Conservation (phyloP, 2,329 filamentous ascomycete species). For the Cladorrhinum sp. region DNA sequence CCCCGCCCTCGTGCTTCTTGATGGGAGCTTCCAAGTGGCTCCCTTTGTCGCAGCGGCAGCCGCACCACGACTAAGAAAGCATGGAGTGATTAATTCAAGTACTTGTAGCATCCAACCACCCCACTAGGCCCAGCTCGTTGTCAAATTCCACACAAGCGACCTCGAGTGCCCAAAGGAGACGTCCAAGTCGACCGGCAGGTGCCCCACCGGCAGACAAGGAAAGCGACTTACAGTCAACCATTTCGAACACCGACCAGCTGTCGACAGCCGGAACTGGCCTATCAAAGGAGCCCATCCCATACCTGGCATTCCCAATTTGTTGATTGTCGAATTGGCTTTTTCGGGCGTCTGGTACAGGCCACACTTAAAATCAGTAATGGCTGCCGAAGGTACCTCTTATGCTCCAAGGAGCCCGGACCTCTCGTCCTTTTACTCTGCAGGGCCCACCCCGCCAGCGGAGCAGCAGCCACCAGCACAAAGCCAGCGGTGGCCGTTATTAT, state of each 20-base stretch:
- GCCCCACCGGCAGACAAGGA: conserved; percentile 16
- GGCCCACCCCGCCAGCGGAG: conserved; percentile 29
- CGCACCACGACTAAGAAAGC: not conserved
- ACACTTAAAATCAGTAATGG: conserved; percentile 41
- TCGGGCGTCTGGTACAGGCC: not conserved
- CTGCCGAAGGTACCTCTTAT: conserved; percentile 47
- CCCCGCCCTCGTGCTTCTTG: not conserved
- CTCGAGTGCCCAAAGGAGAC: not conserved
- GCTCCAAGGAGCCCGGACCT: conserved; percentile 59
- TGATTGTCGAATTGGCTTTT: conserved; percentile 10
- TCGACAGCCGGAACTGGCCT: conserved; percentile 10
- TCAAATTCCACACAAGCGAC: not conserved
- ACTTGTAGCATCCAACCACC: conserved; percentile 24
- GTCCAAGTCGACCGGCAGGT: not conserved
- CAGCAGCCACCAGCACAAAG: conserved; percentile 25
- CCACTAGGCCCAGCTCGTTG: conserved; percentile 14
- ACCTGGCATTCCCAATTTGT: conserved; percentile 3
- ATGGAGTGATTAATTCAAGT: conserved; percentile 13
- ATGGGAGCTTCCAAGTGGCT: conserved; percentile 1
- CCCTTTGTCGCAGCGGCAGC: not conserved
- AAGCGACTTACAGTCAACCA: not conserved
- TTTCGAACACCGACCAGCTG: not conserved
- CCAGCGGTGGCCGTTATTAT: conserved; percentile 34
- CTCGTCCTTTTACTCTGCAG: conserved; percentile 50
- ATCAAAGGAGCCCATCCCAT: conserved; percentile 12